phyloP scores from a whole-genome alignment of 75 land plant species.

The Sequoia sempervirens region DNA sequence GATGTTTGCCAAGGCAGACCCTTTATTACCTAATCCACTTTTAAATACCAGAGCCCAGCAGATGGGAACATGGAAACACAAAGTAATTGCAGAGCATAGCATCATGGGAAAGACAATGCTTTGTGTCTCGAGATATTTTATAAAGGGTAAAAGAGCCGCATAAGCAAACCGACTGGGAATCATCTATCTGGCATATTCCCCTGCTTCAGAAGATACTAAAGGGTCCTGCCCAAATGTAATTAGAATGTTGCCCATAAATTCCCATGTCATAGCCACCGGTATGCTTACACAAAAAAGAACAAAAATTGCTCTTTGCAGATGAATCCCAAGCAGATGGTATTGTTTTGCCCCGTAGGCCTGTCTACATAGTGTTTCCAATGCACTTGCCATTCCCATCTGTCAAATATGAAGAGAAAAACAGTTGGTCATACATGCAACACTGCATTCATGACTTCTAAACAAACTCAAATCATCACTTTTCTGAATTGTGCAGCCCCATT shows the following conservation, averaged over 20 bases:
- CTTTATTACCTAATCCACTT: slow-evolving; percentile 64
- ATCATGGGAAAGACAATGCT: slow-evolving; percentile 72
- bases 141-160: slow-evolving; percentile 54
- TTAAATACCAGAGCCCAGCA: slow-evolving; percentile 69
- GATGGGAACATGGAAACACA: slow-evolving; percentile 48
- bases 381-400: background rate
- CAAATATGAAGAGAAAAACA: background rate
- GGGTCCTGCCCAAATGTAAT: slow-evolving; percentile 50
- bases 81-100: slow-evolving; percentile 40
- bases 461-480: background rate
- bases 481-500: no score
- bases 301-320: slow-evolving; percentile 63
- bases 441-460: background rate
- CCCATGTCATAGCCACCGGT: slow-evolving; percentile 67
- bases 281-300: slow-evolving; percentile 48
- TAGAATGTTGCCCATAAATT: slow-evolving; percentile 48
- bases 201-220: slow-evolving; percentile 53
- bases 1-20: slow-evolving; percentile 70
- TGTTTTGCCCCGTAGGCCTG: slow-evolving; percentile 86
- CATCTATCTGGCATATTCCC: slow-evolving; percentile 54
- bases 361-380: slow-evolving; percentile 74
- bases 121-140: slow-evolving; percentile 70
- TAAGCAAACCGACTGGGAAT: slow-evolving; percentile 69
- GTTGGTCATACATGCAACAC: background rate
- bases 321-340: slow-evolving; percentile 66